Base-by-base conservation (phyloP, 139 green algal genomes). In the Chlorokybus atmophyticus region DNA sequence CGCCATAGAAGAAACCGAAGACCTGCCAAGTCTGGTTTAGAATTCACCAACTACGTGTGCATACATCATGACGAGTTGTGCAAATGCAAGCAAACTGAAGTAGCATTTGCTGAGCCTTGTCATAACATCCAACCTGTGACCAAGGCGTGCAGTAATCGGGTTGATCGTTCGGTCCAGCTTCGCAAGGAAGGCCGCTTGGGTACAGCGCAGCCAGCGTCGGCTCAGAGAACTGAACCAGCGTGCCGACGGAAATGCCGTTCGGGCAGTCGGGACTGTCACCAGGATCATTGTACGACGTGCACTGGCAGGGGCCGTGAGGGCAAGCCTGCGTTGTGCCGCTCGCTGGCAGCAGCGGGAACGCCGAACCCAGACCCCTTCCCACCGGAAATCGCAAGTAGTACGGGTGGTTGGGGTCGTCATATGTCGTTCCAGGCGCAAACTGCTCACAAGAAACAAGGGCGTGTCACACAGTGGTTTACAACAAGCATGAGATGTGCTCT, bases 211-310 rank as follows among this genome's bases (percentile, higher is more conserved):
- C 14, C 10, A 10, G 10, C 35, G 14, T 14, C 35, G 14, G 35
- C 10, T 44, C 10, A 44, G 35, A n/a, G n/a, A n/a, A n/a, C n/a
- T n/a, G 35, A 10, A 44, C 35, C 35, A 44, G 14, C 14, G 35
- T 44, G 14, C 35, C 35, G 35, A 14, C 35, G 35, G 35, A 14
- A 14, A 10, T 44, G 10, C 35, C 35, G 14, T 14, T 14, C 10
- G 35, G 35, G 50, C 50, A 57, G 50, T 29, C 40, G n/a, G 50
- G 50, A 6, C 25, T 40, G 50, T 57, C 50, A 21, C 50, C 50
- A 5, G 50, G 19, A 41, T 57, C 50, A 5, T 41, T 25, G 17
- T 26, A 28, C 7, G 25, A 40, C 7, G 30, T 30, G 50, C 50
- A 57, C 23, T 41, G 27, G 8, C 50, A n/a, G 17, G 27, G n/a